A percentile compares a stretch with the other conserved stretches of the same genome.
Conservation (phyloP, 768 basidiomycete genomes). For the Tricholoma bakamatsutake region DNA sequence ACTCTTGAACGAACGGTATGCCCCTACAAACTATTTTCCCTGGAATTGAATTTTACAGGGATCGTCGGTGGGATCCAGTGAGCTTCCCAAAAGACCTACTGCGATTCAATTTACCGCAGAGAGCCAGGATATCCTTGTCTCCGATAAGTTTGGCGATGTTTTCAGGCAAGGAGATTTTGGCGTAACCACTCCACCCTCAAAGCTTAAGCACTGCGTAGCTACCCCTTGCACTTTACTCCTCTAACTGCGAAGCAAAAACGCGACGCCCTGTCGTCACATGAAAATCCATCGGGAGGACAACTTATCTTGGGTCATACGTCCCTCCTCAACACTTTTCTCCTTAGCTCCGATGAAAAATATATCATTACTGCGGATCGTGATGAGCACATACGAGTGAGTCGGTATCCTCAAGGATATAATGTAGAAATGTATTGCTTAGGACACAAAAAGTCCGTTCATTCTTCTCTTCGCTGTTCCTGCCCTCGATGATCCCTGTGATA, state of each 20-base stretch:
- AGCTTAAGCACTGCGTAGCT: constrained; percentile 33
- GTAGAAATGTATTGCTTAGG: constrained; percentile 88
- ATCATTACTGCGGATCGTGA: constrained; percentile 92
- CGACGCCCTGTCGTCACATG: constrained; percentile 50
- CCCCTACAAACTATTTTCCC: background rate
- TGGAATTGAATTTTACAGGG: background rate
- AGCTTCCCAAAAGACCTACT: constrained; percentile 81
- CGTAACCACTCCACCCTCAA: background rate
- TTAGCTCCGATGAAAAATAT: constrained; percentile 60
- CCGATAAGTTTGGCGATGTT: constrained; percentile 95
- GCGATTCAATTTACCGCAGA: constrained; percentile 56
- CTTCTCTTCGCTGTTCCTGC: background rate
- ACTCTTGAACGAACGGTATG: constrained; percentile 59
- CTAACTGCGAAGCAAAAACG: constrained; percentile 27
- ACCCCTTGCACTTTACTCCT: constrained; percentile 46
- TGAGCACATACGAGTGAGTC: constrained; percentile 89
- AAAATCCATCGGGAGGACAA: constrained; percentile 61
- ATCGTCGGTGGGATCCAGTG: constrained; percentile 35
- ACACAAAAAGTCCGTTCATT: constrained; percentile 59
- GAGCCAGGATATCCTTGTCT: constrained; percentile 63
- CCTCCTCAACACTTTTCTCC: constrained; percentile 66
- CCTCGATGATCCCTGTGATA: constrained; percentile 21
- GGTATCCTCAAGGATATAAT: constrained; percentile 80
- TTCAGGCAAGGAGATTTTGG: constrained; percentile 51
- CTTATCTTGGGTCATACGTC: constrained; percentile 88